A percentile compares a stretch with the other conserved stretches of the same genome.
Conservation (phyloP, 2,329 filamentous ascomycete species). For the Bipolaris bicolor region DNA sequence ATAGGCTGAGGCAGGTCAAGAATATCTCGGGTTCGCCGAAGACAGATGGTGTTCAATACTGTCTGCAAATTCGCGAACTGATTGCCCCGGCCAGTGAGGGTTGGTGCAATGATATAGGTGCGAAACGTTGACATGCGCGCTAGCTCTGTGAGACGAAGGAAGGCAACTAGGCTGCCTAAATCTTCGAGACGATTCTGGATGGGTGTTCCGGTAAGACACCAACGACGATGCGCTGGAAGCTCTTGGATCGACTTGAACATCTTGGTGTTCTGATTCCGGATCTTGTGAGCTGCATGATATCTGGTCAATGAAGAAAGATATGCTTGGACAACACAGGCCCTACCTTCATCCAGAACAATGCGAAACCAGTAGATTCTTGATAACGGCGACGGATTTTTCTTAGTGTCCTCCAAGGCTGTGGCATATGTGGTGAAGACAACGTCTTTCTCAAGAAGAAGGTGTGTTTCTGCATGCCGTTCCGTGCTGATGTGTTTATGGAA, state of each 20-base stretch:
- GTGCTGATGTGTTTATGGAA: slow-evolving; percentile 15
- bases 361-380: slow-evolving; percentile 27
- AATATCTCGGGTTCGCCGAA: slow-evolving; percentile 16
- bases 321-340: background rate
- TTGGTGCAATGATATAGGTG: slow-evolving; percentile 9
- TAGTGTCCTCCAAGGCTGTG: slow-evolving; percentile 16
- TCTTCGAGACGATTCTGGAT: slow-evolving; percentile 49
- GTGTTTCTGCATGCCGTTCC: slow-evolving; percentile 4
- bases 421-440: slow-evolving; percentile 30
- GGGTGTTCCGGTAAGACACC: slow-evolving; percentile 28
- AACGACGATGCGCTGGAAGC: slow-evolving; percentile 16
- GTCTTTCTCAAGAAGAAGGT: slow-evolving; percentile 10
- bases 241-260: slow-evolving; percentile 16
- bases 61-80: slow-evolving; percentile 13
- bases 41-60: slow-evolving; percentile 16
- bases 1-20: slow-evolving; percentile 16
- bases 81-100: background rate
- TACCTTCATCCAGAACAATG: slow-evolving; percentile 33
- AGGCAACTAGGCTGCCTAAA: slow-evolving; percentile 41
- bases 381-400: slow-evolving; percentile 1
- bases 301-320: background rate
- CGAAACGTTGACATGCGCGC: slow-evolving; percentile 6
- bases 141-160: slow-evolving; percentile 17
- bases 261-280: slow-evolving; percentile 18
- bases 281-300: background rate